These are phyloP conservation scores for Tuber calosporum DNA, from an alignment of 495 filamentous ascomycete genomes.

Conservation along the genomic window DNA sequence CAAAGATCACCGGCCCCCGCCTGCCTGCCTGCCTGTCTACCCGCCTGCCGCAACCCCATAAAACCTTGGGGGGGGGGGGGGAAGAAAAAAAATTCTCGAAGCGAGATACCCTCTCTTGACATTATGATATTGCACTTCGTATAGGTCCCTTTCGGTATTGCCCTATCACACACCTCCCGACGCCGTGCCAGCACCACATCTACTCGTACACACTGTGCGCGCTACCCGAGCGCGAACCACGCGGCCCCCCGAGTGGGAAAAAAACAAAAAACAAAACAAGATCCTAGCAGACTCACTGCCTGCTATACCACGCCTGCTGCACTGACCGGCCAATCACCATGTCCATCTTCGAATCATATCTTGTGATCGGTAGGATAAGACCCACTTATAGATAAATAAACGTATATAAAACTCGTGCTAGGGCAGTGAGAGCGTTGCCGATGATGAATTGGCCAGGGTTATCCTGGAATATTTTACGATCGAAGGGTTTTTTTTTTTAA, in stretches of 20 bases:
- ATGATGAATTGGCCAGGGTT: neutral
- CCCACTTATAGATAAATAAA: neutral
- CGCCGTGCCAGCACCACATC: too few species aligned
- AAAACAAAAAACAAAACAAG: neutral
- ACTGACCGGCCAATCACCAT: neutral
- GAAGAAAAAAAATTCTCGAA: neutral
- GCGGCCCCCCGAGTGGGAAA: too few species aligned
- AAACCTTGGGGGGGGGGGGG: too few species aligned
- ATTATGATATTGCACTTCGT: neutral
- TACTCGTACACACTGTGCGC: too few species aligned
- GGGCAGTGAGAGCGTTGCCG: neutral
- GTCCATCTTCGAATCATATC: neutral
- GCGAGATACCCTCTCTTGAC: too few species aligned
- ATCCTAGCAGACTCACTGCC: neutral
- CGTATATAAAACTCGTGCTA: neutral
- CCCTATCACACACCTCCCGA: neutral
- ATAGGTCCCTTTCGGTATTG: neutral
- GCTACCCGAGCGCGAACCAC: too few species aligned
- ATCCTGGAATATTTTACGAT: neutral
- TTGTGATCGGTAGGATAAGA: neutral
- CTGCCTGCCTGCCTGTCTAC: neutral
- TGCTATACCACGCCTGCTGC: neutral
- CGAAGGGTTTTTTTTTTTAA: too few species aligned
- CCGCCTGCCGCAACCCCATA: neutral
- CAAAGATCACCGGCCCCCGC: neutral